phyloP scores from a whole-genome alignment of 192 early-diverging fungal species.

The Entomortierella chlamydospora region DNA sequence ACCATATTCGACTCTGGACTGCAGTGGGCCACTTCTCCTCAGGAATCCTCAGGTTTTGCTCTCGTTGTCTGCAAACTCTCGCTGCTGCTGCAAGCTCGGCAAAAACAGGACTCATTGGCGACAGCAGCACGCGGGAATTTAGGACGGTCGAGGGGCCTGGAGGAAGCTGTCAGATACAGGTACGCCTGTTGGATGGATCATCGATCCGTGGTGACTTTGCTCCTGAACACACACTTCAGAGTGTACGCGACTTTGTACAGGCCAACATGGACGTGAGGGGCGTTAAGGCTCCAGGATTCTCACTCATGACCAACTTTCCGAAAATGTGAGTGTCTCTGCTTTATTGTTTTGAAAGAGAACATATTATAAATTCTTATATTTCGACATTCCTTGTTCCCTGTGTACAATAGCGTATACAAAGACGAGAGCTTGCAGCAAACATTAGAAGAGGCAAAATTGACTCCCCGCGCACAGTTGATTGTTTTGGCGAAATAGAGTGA shows the following conservation, averaged over 20 bases:
- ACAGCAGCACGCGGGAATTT: slow-evolving; percentile 8
- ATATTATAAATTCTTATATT: too few species aligned
- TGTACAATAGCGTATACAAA: slow-evolving; percentile 22
- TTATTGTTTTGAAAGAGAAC: not conserved
- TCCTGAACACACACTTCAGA: slow-evolving; percentile 29
- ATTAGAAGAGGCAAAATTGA: slow-evolving; percentile 43
- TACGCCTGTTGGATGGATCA: slow-evolving; percentile 36
- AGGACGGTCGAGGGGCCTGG: slow-evolving; percentile 38
- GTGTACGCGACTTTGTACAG: slow-evolving; percentile 40
- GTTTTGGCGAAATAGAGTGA: slow-evolving; percentile 11
- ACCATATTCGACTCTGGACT: slow-evolving; percentile 34
- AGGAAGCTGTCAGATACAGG: slow-evolving; percentile 46
- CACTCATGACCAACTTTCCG: slow-evolving; percentile 45
- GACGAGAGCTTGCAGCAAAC: slow-evolving; percentile 33
- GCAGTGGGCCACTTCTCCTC: slow-evolving; percentile 35
- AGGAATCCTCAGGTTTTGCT: slow-evolving; percentile 23
- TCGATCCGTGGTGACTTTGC: slow-evolving; percentile 46
- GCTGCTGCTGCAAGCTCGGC: slow-evolving; percentile 18
- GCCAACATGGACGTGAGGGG: slow-evolving; percentile 38
- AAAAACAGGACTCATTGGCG: slow-evolving; percentile 41
- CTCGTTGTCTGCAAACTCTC: slow-evolving; percentile 14
- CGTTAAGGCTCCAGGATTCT: slow-evolving; percentile 35
- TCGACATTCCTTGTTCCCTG: not conserved
- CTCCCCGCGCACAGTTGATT: slow-evolving; percentile 44
- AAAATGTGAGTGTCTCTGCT: slow-evolving; percentile 16